These are phyloP conservation scores for Mycena amicta DNA, from an alignment of 768 basidiomycete species.

Conservation along the genomic window DNA sequence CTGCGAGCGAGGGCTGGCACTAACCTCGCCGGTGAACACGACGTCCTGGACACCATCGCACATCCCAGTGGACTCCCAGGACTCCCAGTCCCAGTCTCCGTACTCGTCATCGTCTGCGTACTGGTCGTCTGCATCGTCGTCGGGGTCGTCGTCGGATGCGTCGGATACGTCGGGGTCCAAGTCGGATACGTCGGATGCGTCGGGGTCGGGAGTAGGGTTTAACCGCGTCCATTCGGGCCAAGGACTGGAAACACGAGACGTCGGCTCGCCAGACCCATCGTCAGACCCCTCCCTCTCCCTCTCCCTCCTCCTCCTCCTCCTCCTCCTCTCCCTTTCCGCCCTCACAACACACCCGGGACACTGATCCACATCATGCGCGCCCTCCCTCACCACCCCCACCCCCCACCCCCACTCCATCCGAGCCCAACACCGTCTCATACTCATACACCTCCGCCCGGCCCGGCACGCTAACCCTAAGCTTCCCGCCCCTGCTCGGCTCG, in stretches of 20 bases:
- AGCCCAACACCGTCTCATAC: slow-evolving; percentile 11
- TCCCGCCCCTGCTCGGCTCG: not conserved
- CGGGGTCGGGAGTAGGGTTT: too few species aligned
- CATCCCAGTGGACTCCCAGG: slow-evolving; percentile 15
- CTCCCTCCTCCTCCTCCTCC: slow-evolving; percentile 5
- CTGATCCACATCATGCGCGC: slow-evolving; percentile 10
- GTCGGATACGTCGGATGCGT: too few species aligned
- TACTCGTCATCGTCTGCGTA: too few species aligned
- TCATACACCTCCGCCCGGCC: slow-evolving; percentile 1
- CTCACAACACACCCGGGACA: slow-evolving; percentile 17
- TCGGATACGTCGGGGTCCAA: too few species aligned
- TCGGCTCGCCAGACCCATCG: not conserved
- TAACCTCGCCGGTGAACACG: slow-evolving; percentile 51
- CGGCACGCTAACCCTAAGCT: slow-evolving; percentile 10
- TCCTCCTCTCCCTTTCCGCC: not conserved
- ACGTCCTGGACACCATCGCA: slow-evolving; percentile 52
- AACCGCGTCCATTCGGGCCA: too few species aligned
- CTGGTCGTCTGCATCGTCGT: too few species aligned
- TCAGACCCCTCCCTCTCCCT: too few species aligned
- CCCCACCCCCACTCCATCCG: too few species aligned
- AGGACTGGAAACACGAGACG: not conserved
- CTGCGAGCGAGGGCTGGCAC: not conserved
- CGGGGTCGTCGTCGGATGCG: too few species aligned
- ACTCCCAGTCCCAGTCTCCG: too few species aligned
- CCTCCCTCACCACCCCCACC: slow-evolving; percentile 8